Percentiles rank a stretch among this genome's conserved stretches.
Evolutionary conservation across 2,329 filamentous ascomycete species (phyloP).

Genomic region (Ceratocystis cubensis): DNA sequence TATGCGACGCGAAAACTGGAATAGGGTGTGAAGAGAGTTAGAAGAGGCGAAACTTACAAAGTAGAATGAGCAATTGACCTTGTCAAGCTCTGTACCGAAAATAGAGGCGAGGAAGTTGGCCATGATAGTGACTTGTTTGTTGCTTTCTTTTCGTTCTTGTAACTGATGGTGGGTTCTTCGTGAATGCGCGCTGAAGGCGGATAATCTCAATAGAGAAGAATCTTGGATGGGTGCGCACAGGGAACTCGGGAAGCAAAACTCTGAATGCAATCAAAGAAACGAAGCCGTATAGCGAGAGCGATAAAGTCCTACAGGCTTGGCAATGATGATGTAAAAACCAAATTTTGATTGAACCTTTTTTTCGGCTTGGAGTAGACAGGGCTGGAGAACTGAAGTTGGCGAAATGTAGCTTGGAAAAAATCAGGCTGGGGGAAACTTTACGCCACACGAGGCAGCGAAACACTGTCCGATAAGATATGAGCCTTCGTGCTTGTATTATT

Average conservation of each 20-base stretch:
- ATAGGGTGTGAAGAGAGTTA: not conserved
- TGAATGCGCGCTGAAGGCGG: not conserved
- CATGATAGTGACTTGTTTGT: conserved; percentile 41
- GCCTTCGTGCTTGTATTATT: not conserved
- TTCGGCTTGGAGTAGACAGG: not conserved
- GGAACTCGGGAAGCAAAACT: not conserved
- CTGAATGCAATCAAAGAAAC: not conserved
- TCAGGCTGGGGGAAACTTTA: conserved; percentile 10
- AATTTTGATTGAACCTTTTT: conserved; percentile 16
- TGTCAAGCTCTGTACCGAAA: conserved; percentile 99
- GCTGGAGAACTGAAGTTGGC: not conserved
- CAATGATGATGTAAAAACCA: not conserved
- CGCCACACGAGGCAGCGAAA: conserved; percentile 19
- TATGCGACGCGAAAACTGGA: not conserved
- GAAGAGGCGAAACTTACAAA: conserved; percentile 29
- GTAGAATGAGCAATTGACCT: conserved; percentile 99
- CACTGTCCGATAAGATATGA: conserved; percentile 15
- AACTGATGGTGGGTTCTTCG: not conserved
- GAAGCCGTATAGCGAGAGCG: not conserved
- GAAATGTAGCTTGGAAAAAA: conserved; percentile 4
- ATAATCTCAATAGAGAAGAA: not conserved
- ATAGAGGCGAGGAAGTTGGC: conserved; percentile 98
- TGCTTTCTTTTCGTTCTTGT: conserved; percentile 11
- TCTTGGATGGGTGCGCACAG: not conserved
- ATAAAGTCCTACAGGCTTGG: not conserved